Percentiles rank a stretch among this genome's conserved stretches.
Conservation (phyloP, 2,329 filamentous ascomycete species). For the Phialophora verrucosa region DNA sequence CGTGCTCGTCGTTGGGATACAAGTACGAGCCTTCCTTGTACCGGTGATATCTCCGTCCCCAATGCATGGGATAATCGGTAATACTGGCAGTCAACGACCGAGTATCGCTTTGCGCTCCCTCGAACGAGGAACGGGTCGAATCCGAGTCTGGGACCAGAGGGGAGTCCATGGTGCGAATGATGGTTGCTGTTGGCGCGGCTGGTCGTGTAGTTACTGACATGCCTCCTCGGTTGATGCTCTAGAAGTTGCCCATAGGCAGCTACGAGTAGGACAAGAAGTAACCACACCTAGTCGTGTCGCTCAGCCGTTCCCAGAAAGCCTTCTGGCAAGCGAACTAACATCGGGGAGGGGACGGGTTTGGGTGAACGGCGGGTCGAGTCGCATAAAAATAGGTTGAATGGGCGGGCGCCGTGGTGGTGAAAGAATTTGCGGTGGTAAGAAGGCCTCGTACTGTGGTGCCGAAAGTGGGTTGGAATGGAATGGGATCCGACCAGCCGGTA, state of each 20-base stretch:
- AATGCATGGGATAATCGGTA: constrained; percentile 51
- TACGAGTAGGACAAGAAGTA: not conserved
- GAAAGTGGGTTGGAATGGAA: not conserved
- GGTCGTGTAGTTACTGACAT: constrained; percentile 13
- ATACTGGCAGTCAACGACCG: constrained; percentile 52
- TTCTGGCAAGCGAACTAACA: not conserved
- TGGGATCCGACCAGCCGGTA: constrained; percentile 5
- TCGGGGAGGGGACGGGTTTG: not conserved
- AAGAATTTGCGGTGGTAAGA: constrained; percentile 2
- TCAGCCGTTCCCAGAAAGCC: not conserved
- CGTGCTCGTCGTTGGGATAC: constrained; percentile 60
- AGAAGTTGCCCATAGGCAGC: constrained; percentile 8
- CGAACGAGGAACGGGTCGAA: constrained; percentile 29
- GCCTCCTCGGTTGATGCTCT: not conserved
- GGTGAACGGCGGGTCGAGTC: not conserved
- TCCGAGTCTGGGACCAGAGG: constrained; percentile 33
- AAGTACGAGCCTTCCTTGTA: constrained; percentile 54
- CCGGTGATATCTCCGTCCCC: constrained; percentile 52
- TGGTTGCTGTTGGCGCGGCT: constrained; percentile 3
- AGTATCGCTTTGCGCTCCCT: constrained; percentile 42
- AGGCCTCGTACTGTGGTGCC: not conserved
- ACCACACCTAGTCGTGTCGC: not conserved
- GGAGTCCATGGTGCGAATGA: constrained; percentile 30
- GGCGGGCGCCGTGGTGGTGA: constrained; percentile 1
- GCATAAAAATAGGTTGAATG: constrained; percentile 2